phyloP scores from a whole-genome alignment of 2,329 filamentous ascomycete genomes.

The Fusarium hostae region DNA sequence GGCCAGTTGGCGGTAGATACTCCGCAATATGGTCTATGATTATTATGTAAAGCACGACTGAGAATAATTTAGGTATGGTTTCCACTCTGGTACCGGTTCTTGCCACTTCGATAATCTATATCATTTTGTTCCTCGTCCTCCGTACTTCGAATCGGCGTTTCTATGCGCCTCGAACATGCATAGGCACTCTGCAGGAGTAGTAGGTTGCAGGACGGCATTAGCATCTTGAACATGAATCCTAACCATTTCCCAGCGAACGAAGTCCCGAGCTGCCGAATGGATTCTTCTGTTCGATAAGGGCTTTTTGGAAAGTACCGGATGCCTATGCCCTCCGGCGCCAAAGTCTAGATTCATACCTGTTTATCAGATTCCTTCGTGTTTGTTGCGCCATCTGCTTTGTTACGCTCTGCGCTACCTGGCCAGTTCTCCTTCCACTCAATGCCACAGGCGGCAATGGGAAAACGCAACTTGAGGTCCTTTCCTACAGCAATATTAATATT shows the following conservation, averaged over 20 bases:
- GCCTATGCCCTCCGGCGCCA: slow-evolving; percentile 86
- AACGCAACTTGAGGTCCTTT: slow-evolving; percentile 66
- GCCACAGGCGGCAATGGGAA: slow-evolving; percentile 77
- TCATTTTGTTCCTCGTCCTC: slow-evolving; percentile 62
- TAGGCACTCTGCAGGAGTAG: slow-evolving; percentile 61
- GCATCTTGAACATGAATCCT: slow-evolving; percentile 9
- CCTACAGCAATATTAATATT: slow-evolving; percentile 57
- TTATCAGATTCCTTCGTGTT: slow-evolving; percentile 85
- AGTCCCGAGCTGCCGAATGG: slow-evolving; percentile 65
- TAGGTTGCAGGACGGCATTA: slow-evolving; percentile 47
- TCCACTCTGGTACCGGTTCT: slow-evolving; percentile 66
- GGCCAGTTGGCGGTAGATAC: background rate
- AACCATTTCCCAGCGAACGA: slow-evolving; percentile 58
- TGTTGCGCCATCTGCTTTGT: slow-evolving; percentile 81
- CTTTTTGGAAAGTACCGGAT: slow-evolving; percentile 74
- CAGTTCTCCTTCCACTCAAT: slow-evolving; percentile 85
- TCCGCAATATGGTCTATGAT: background rate
- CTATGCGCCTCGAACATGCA: slow-evolving; percentile 65
- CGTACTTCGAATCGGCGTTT: slow-evolving; percentile 61
- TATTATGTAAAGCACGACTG: background rate
- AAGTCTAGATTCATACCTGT: slow-evolving; percentile 88
- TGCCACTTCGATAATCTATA: slow-evolving; percentile 58
- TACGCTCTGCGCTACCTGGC: slow-evolving; percentile 84
- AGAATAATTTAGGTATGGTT: slow-evolving; percentile 51
- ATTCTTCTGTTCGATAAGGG: slow-evolving; percentile 69